A percentile compares a stretch with the other conserved stretches of the same genome.
Evolutionary conservation across 306 rosid species (phyloP).

Genomic region (Rosa chinensis): DNA sequence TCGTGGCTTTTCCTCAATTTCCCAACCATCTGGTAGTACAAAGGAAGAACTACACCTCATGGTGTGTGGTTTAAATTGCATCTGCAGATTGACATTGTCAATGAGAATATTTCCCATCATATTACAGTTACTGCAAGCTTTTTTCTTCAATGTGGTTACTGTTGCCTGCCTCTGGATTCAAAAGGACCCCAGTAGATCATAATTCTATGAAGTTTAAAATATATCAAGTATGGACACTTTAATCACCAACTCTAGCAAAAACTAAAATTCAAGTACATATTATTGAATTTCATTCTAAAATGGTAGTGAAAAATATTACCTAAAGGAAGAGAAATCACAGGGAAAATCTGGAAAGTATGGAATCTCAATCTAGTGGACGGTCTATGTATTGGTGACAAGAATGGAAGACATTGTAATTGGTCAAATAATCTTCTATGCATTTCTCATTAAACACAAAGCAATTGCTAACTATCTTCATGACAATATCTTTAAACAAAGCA

Average conservation of each 20-base stretch:
- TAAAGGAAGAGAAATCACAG: not conserved
- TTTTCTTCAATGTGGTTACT: slow-evolving; percentile 8
- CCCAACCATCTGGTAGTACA: slow-evolving; percentile 42
- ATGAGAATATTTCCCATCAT: slow-evolving; percentile 11
- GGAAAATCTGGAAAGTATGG: not conserved
- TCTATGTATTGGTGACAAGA: not conserved
- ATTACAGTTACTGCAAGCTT: not conserved
- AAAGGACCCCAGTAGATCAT: not conserved
- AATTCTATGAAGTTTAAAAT: not conserved
- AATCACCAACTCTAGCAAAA: not conserved
- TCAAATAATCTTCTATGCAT: not conserved
- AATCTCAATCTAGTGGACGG: not conserved
- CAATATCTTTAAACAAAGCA: not conserved
- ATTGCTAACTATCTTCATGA: not conserved
- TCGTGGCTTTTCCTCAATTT: slow-evolving; percentile 33
- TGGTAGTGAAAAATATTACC: not conserved
- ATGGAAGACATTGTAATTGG: not conserved
- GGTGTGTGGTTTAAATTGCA: slow-evolving; percentile 7
- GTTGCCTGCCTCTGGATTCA: not conserved
- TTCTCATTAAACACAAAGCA: not conserved
- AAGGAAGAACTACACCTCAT: slow-evolving; percentile 11
- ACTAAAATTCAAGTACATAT: not conserved
- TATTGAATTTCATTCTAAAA: not conserved
- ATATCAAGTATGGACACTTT: not conserved
- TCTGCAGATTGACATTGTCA: slow-evolving; percentile 27